These are phyloP conservation scores for Mycena sanguinolenta DNA, from an alignment of 768 basidiomycete species.

Conservation along the genomic window DNA sequence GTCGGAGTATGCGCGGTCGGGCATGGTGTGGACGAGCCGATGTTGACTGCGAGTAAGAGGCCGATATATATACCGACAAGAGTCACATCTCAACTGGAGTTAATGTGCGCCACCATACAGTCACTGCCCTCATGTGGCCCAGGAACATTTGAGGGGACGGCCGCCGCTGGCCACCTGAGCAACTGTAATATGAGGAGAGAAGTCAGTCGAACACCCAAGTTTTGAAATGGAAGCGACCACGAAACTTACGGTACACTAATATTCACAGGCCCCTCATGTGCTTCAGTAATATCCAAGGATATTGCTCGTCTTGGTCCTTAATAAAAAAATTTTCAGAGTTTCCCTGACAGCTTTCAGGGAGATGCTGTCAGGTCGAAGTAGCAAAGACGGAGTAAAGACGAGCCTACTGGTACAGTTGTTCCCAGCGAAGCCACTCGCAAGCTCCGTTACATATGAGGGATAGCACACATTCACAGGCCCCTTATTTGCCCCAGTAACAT, in stretches of 20 bases:
- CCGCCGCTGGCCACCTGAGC: slow-evolving; percentile 23
- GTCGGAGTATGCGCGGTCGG: slow-evolving; percentile 27
- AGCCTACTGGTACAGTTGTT: too few relatives aligned
- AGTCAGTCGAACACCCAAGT: slow-evolving; percentile 19
- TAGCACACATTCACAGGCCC: slow-evolving; percentile 21
- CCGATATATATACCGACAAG: slow-evolving; percentile 19
- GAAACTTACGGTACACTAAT: slow-evolving; percentile 13
- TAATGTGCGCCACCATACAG: slow-evolving; percentile 18
- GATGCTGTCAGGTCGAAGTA: slow-evolving; percentile 15
- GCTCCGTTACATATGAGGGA: slow-evolving; percentile 17
- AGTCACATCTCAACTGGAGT: slow-evolving; percentile 19
- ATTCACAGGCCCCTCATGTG: slow-evolving; percentile 20
- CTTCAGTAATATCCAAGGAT: slow-evolving; percentile 17
- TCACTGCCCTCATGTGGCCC: slow-evolving; percentile 23
- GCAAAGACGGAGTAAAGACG: slow-evolving; percentile 25
- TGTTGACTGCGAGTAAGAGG: slow-evolving; percentile 25
- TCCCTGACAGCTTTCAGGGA: slow-evolving; percentile 24
- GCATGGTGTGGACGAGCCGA: slow-evolving; percentile 20
- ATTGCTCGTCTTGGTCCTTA: slow-evolving; percentile 19
- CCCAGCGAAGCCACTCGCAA: too few relatives aligned
- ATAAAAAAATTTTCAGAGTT: slow-evolving; percentile 23
- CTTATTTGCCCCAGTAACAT: slow-evolving; percentile 24
- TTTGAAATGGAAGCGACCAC: slow-evolving; percentile 20
- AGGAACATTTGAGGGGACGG: slow-evolving; percentile 15
- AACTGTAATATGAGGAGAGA: slow-evolving; percentile 18